Percentiles rank a stretch among this genome's conserved stretches.
Evolutionary conservation across 768 basidiomycete species (phyloP).

Genomic region (Strobilomyces dryophilus): DNA sequence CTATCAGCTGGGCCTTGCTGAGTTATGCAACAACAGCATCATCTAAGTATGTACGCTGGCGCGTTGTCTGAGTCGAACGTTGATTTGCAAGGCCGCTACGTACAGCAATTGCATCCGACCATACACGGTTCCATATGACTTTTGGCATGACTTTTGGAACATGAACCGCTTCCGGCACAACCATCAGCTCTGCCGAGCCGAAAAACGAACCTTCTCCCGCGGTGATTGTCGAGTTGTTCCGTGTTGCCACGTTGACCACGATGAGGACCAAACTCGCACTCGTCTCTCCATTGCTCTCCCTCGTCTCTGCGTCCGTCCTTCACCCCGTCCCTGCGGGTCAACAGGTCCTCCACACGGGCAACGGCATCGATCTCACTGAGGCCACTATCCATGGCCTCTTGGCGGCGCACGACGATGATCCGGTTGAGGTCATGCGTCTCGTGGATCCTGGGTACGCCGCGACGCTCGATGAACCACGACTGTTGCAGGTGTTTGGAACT

Average conservation of each 20-base stretch:
- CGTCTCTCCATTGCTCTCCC: neutral
- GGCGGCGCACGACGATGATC: constrained; percentile 6
- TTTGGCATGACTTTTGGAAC: too few relatives aligned
- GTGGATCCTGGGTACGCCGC: constrained; percentile 11
- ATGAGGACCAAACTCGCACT: neutral
- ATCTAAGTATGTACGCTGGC: too few relatives aligned
- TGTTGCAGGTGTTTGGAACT: neutral
- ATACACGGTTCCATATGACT: too few relatives aligned
- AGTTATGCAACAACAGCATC: too few relatives aligned
- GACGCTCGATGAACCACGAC: constrained; percentile 15
- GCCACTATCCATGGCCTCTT: constrained; percentile 4
- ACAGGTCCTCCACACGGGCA: neutral
- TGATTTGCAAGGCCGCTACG: too few relatives aligned
- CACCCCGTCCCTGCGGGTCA: neutral
- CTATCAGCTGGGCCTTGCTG: too few relatives aligned
- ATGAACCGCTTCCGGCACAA: neutral
- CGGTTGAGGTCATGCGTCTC: constrained; percentile 15
- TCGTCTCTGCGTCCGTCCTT: neutral
- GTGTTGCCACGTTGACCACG: neutral
- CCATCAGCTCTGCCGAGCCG: neutral
- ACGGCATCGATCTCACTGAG: neutral
- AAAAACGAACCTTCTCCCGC: too few relatives aligned
- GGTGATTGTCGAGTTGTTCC: too few relatives aligned
- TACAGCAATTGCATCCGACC: too few relatives aligned
- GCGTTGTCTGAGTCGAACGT: too few relatives aligned